Base-by-base conservation (phyloP, 257 asterid genomes). In the Lavandula angustifolia region DNA sequence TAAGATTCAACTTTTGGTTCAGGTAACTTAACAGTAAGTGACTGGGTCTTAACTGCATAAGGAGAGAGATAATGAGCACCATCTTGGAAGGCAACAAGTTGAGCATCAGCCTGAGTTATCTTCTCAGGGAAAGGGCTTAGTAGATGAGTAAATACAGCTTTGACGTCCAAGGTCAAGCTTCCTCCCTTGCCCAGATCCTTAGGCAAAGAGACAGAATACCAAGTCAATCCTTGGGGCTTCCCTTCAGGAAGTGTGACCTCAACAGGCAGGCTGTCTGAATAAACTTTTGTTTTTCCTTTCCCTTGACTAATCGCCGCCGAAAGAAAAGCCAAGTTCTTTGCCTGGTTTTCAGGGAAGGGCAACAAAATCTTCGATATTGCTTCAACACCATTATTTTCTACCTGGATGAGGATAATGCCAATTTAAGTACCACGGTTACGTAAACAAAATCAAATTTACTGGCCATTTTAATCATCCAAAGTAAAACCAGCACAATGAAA, bases 81-180 rank as follows among this genome's bases (percentile, higher is more conserved):
- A 49, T 87, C 99, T 75, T 87, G 96, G 75, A 87, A 86, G 70
- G 82, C 84, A 60, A 94, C 65, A 58, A 87, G 95, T 80, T 86
- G 99, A 70, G 65, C 54, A 72, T 90, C 95, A 64, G 91, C 92
- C 82, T 94, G 99, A 72, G 99, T 85, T 60, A 86, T 87, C 73
- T 83, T 90, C 78, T 87, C 96, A 52, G 99, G 99, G 82, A 87
- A 86, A 38, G 97, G 99, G 54, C 40, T 88, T 74, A 90, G 64
- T 5, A 71, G 47, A 64, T 80, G 85, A 22, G 92, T 83, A 71
- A 81, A 87, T 55, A 62, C 92, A 22, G 97, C 86, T 80, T 69
- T 84, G 67, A 94, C 81, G 78, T 86, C 96, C 89, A 94, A 75
- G 49, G 79, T 80, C 81, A 90, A 56, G 70, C 84, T 85, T 58